Conservation (phyloP, 2,329 filamentous ascomycete genomes). For the Aureobasidium sp. region DNA sequence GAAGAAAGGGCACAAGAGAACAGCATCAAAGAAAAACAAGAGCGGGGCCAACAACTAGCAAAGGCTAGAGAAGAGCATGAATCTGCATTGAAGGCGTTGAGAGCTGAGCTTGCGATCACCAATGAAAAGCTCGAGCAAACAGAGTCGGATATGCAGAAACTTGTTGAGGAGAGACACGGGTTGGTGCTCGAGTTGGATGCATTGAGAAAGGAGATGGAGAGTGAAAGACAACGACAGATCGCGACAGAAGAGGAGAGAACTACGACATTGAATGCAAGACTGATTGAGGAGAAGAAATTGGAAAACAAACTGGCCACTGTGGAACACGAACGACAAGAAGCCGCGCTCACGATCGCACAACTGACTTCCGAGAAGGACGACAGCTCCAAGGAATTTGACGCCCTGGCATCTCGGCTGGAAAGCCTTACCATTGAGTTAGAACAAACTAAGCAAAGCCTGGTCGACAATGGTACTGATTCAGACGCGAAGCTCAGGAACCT, state of each 20-base stretch:
- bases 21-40: background rate
- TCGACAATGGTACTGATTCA: slow-evolving; percentile 14
- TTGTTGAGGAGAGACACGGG: background rate
- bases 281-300: slow-evolving; percentile 6
- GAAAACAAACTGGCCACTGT: slow-evolving; percentile 1
- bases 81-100: background rate
- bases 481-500: slow-evolving; percentile 10
- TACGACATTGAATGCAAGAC: slow-evolving; percentile 5
- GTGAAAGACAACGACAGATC: background rate
- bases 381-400: slow-evolving; percentile 14
- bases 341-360: background rate
- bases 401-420: slow-evolving; percentile 7
- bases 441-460: slow-evolving; percentile 12
- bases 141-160: background rate
- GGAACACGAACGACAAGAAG: slow-evolving; percentile 15
- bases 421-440: slow-evolving; percentile 17
- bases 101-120: slow-evolving; percentile 7
- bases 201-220: slow-evolving; percentile 9
- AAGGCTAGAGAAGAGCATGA: slow-evolving; percentile 8
- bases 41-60: background rate
- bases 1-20: slow-evolving; percentile 13
- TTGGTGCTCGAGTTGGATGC: slow-evolving; percentile 10
- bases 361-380: slow-evolving; percentile 15
- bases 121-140: slow-evolving; percentile 10
- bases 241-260: slow-evolving; percentile 7